Base-by-base conservation (phyloP, 352 stramenopile species). In the Globisporangium echinulatum region DNA sequence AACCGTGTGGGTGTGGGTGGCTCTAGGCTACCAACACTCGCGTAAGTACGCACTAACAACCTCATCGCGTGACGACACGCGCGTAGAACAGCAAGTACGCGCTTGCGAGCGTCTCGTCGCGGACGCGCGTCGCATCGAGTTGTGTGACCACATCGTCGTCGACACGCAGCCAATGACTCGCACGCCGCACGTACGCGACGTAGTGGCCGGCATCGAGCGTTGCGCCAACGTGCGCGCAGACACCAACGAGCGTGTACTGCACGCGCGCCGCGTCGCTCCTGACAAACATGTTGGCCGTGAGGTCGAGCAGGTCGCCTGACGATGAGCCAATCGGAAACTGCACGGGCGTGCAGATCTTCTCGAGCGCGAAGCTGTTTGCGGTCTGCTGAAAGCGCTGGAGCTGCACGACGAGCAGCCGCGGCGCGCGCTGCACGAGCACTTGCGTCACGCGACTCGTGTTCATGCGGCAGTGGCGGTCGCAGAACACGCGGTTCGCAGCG, bases 1-100 rank as follows among this genome's bases (percentile, higher is more conserved):
- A 25, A 25, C 25, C 25, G 25, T 2, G 25, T 25, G 25, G 25
- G 25, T 25, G 25, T 25, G 25, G 25, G 25, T 25, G 25, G 25
- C 25, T 25, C 25, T 25, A 25, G 25, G 10, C 43, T 48, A 7
- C 7, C 39, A 44, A 11, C 46, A 33, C 40, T 37, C n/a, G 49
- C 19, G 40, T 9, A 51, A 19, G 25, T 15, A 25, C 25, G 25
- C 25, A 25, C 25, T 25, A 25, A 25, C 25, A 25, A 25, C 25
- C 42, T 62, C 36, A 52, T 5, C 13, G n/a, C 1, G 19, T 48
- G 25, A 25, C n/a, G 15, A 76, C 53, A 43, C 70, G 66, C 46
- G 62, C 66, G 64, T 92, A 94, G 47, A 94, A 90, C 17, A 94
- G 70, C 42, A 94, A 58, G 47, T 94, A 94, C 4, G 82, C 82